phyloP scores from a whole-genome alignment of 192 early-diverging fungal species.

The Podila epigama region DNA sequence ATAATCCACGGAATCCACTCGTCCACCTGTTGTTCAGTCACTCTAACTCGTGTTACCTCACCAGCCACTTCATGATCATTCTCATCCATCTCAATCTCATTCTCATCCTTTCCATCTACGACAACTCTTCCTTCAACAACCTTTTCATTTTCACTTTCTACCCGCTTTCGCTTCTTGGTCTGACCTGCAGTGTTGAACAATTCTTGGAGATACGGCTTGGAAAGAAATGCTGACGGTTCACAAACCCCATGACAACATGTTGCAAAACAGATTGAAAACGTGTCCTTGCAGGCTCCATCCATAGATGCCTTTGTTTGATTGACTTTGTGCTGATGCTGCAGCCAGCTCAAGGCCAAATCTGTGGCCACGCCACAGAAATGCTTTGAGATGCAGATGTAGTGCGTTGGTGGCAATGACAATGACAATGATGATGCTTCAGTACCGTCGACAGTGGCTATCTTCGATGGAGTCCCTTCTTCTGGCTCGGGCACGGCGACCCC shows the following conservation, averaged over 20 bases:
- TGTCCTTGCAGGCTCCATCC: constrained; percentile 11
- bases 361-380: constrained; percentile 46
- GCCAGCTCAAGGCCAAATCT: constrained; percentile 32
- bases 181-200: constrained; percentile 3
- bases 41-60: background rate
- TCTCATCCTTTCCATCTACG: background rate
- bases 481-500: constrained; percentile 26
- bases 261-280: constrained; percentile 42
- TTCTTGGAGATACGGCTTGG: constrained; percentile 26
- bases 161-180: constrained; percentile 31
- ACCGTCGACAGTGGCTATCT: too few species aligned
- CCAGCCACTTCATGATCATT: background rate
- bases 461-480: constrained; percentile 17
- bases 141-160: background rate
- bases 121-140: too few species aligned
- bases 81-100: background rate
- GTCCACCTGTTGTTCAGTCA: constrained; percentile 18
- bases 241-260: constrained; percentile 49
- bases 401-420: constrained; percentile 9
- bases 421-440: constrained; percentile 11
- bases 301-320: too few species aligned
- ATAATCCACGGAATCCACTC: constrained; percentile 47
- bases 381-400: constrained; percentile 44
- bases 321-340: constrained; percentile 1
- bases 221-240: constrained; percentile 25